Evolutionary conservation across 352 stramenopile genomes (phyloP), one percentile per base, ranked within the genome.

Genomic region (Pseudoperonospora humuli): DNA sequence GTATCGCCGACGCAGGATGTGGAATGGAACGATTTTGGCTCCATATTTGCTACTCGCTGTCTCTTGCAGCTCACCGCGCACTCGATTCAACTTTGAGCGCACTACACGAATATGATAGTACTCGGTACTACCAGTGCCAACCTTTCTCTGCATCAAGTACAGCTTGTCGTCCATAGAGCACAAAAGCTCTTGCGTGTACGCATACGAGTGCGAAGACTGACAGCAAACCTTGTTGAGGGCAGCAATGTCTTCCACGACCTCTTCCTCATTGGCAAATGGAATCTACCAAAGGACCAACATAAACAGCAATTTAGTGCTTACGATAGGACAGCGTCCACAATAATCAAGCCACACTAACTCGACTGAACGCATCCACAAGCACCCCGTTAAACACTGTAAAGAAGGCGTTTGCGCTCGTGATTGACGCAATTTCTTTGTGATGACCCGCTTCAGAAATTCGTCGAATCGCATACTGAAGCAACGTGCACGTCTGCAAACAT

Each of bases 351-450:
- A 25, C 0, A 51, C 56, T 50, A 64, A 92, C 78, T 41, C 81
- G 67, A 32, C 75, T 79, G 19, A 91, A 86, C 0, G 72, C 59
- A 43, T 93, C 81, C 18, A 85, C 51, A 1, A 93, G 42, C 18
- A 93, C 75, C 9, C 78, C 81, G 34, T 72, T 89, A 46, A 91
- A 93, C 17, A 93, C 81, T 19, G 78, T 69, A 45, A 93, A 93
- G 38, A 93, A 87, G 5, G 78, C 75, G 44, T 86, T 88, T 4
- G 81, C 81, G 36, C 75, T 90, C 10, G 78, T 75, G 24, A 88
- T 89, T 0, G 81, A 91, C 3, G 81, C 81, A 39, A 93, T 90
- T 38, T 93, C 81, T 43, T 93, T 91, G 68, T 93, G 81, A 35
- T 93, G 73, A 0, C 81, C 81, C 23, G 81, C 81, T 39, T 88